These are phyloP conservation scores for Leccinum pseudoinsigne DNA, from an alignment of 1,284 basidiomycete species.

Conservation along the genomic window DNA sequence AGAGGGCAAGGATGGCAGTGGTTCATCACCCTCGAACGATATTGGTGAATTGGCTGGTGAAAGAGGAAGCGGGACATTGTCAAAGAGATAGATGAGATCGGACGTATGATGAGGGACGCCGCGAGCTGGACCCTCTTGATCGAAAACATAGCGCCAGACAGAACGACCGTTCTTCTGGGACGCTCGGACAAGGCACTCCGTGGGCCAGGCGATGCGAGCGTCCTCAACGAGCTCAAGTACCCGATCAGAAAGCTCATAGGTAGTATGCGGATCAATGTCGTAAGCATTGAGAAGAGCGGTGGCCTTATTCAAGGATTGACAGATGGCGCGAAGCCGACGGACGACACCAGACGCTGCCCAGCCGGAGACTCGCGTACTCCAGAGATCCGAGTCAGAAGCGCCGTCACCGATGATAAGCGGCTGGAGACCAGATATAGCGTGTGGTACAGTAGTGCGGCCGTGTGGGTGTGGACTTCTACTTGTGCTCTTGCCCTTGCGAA, in stretches of 20 bases:
- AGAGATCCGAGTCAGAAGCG: constrained; percentile 61
- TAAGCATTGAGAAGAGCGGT: constrained; percentile 63
- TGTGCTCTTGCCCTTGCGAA: constrained; percentile 27
- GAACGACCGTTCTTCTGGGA: constrained; percentile 49
- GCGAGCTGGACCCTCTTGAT: constrained; percentile 68
- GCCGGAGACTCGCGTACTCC: constrained; percentile 54
- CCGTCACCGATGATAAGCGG: constrained; percentile 75
- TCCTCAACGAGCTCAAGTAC: constrained; percentile 72
- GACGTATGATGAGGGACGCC: constrained; percentile 65
- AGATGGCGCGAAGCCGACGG: constrained; percentile 67
- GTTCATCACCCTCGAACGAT: constrained; percentile 38
- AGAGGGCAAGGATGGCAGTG: constrained; percentile 31
- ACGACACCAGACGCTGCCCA: constrained; percentile 63
- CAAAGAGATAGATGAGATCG: constrained; percentile 75
- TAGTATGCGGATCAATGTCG: constrained; percentile 60
- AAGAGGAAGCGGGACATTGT: constrained; percentile 57
- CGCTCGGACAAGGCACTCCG: constrained; percentile 55
- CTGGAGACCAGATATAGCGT: constrained; percentile 42
- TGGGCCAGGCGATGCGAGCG: constrained; percentile 72
- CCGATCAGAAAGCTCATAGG: constrained; percentile 63
- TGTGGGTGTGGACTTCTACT: constrained; percentile 33
- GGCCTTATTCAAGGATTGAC: constrained; percentile 63
- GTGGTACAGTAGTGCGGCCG: constrained; percentile 29
- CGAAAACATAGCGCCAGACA: constrained; percentile 77
- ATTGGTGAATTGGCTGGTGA: constrained; percentile 36